Conservation (phyloP, 176 grass and related monocot genomes). For the Urochloa ruziziensis region DNA sequence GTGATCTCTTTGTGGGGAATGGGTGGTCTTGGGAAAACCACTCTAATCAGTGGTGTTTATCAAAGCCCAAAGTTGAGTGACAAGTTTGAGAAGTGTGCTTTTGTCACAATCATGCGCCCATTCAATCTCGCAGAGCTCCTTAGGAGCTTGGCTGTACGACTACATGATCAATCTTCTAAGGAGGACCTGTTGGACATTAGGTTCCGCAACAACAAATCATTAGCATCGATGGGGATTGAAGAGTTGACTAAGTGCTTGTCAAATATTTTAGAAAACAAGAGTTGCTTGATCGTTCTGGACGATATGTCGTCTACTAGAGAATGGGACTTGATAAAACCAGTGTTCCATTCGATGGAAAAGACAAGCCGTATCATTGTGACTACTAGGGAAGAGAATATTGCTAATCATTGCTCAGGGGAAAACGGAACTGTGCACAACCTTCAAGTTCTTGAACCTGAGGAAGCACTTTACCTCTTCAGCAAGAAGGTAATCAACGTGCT, state of each 20-base stretch:
- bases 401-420: not conserved
- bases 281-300: constrained; percentile 14
- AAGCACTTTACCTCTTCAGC: not conserved
- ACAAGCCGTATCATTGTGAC: not conserved
- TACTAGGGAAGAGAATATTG: not conserved
- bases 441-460: not conserved
- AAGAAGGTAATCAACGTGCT: not conserved
- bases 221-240: not conserved
- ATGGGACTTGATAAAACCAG: not conserved
- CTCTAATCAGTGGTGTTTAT: constrained; percentile 7
- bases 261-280: not conserved
- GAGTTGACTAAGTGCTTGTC: not conserved
- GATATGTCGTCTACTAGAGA: not conserved
- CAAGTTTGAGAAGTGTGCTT: not conserved
- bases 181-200: not conserved
- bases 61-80: not conserved
- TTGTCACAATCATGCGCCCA: constrained; percentile 1
- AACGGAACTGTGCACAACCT: not conserved
- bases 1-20: constrained; percentile 34
- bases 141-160: not conserved
- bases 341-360: not conserved
- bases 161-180: not conserved
- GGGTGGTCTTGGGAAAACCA: constrained; percentile 37
- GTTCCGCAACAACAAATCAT: not conserved
- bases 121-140: not conserved